Evolutionary conservation across 129 eudicot species (phyloP).

Genomic region (Flaveria trinervia): DNA sequence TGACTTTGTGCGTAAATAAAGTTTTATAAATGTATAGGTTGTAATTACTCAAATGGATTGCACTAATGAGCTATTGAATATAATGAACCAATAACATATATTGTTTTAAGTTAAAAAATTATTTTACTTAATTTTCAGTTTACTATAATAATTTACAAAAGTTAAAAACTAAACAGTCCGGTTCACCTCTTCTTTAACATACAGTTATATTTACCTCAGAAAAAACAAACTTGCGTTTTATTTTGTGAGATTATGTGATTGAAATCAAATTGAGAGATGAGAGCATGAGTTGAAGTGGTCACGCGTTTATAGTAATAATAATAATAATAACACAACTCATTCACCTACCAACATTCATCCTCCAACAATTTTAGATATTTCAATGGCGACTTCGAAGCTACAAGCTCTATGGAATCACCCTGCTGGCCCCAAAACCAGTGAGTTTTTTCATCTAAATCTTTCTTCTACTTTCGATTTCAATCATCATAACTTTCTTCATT

Average conservation of each 20-base stretch:
- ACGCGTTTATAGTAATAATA: background rate
- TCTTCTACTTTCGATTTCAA: background rate
- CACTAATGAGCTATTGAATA: no score
- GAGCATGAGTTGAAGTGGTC: background rate
- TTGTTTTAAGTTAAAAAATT: no score
- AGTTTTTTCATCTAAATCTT: background rate
- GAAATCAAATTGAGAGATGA: background rate
- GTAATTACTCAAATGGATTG: no score
- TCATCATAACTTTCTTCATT: background rate
- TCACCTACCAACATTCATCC: background rate
- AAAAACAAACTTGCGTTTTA: no score
- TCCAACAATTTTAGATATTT: background rate
- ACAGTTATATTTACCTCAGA: no score
- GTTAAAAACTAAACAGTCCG: no score
- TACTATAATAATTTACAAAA: no score
- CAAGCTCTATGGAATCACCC: conserved; percentile 91
- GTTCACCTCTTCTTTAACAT: no score
- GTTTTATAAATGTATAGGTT: no score
- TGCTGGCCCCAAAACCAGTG: conserved; percentile 97
- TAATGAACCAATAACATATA: no score
- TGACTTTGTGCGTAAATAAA: no score
- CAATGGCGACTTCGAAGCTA: conserved; percentile 74
- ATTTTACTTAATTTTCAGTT: no score
- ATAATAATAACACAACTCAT: background rate
- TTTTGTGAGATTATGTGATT: background rate